Evolutionary conservation across 2,329 filamentous ascomycete genomes (phyloP), one percentile per base, ranked within the genome.

Genomic region (Claviceps digitariae): DNA sequence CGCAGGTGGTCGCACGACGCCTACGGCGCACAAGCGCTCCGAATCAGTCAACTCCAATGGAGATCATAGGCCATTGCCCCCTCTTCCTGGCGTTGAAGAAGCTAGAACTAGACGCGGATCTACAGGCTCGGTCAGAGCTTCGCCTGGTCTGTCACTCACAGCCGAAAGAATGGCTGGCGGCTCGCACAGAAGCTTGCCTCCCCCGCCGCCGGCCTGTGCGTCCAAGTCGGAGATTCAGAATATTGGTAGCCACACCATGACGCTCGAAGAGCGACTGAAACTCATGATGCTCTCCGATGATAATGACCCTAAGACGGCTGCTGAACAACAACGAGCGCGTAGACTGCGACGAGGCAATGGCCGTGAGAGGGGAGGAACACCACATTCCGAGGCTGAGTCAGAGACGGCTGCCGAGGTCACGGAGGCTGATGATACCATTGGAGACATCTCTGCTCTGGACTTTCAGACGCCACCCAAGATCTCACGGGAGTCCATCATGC

Each of bases 401-500:
- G 62, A 54, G 45, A 61, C 56, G 25, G 62, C 59, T 29, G 57
- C 57, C 47, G 70, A 74, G 27, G 65, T 65, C 10, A 70, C 74
- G 13, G 79, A 82, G 58, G 78, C 75, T 44, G 80, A 83, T 21
- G 78, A 83, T 52, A 75, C 76, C 2, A 63, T 82, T 45, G 81
- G 78, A 47, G 81, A 86, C 53, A 66, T 84, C 60, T 77, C 78
- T 52, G 70, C 76, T 12, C 67, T 83, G 56, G 79, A 83, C 54
- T 85, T 84, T 60, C 76, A 85, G 58, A 71, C 85, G 15, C 87
- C 83, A 20, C 77, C 86, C 12, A 85, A 85, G 52, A 95, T 97
- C 63, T 96, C 91, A 9, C 82, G 91, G 40, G 93, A 97, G 66
- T 95, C 90, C 0, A 97, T 97, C 60, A 74, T 97, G 61, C 84